These are phyloP conservation scores for Geranium incanum DNA, from an alignment of 441 rosid genomes.

Conservation along the genomic window DNA sequence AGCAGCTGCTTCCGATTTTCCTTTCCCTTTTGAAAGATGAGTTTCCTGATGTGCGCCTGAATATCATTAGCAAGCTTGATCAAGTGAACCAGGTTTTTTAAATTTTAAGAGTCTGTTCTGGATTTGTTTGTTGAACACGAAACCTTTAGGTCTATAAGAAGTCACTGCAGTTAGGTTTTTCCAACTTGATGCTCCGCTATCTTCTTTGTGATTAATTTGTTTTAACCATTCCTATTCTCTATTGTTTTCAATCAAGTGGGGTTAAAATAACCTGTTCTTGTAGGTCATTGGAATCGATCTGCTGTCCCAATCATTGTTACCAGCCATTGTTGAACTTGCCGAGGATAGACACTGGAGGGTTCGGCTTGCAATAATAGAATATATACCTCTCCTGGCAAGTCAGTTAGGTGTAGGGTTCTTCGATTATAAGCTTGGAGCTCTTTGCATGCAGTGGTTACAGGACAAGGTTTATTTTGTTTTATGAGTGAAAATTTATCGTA, in stretches of 20 bases:
- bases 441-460: conserved; percentile 99
- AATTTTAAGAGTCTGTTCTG: neutral
- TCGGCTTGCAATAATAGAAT: conserved; percentile 96
- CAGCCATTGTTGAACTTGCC: conserved; percentile 98
- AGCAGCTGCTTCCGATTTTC: conserved; percentile 89
- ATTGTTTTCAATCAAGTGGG: neutral
- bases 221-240: too few relatives aligned
- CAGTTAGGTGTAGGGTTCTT: conserved; percentile 89
- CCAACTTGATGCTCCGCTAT: too few relatives aligned
- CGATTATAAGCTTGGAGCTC: conserved; percentile 92
- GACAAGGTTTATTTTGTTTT: conserved; percentile 19
- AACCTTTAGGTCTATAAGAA: too few relatives aligned
- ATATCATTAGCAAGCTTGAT: conserved; percentile 93
- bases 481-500: neutral
- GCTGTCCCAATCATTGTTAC: conserved; percentile 80
- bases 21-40: conserved; percentile 92
- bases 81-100: conserved; percentile 87
- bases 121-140: too few relatives aligned
- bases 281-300: conserved; percentile 97
- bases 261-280: conserved; percentile 3
- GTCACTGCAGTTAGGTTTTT: too few relatives aligned
- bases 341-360: conserved; percentile 99
- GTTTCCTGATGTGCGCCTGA: conserved; percentile 89
- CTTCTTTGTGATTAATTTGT: too few relatives aligned
- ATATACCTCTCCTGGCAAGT: conserved; percentile 88